Base-by-base conservation (phyloP, 768 basidiomycete species). In the Gloeopeniophorella convolvens region DNA sequence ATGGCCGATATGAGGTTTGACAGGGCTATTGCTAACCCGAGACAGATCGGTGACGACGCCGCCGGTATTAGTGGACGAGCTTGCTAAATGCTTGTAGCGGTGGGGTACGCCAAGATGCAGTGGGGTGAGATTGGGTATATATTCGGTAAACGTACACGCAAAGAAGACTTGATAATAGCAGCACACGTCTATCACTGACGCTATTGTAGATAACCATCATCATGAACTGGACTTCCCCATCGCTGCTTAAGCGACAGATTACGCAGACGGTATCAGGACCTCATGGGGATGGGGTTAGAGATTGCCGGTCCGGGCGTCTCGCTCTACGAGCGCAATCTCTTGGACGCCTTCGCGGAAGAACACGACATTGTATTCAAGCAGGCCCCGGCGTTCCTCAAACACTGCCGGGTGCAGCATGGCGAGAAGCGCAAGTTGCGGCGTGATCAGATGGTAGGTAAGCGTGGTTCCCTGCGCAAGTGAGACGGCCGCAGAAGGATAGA, bases 291-390 rank as follows among this genome's bases (percentile, higher is more conserved):
- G 24, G 8, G 20, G n/a, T 56, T 30, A 56, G n/a, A 47, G 44
- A n/a, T 53, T 46, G 42, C 53, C 53, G 20, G 50, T 43, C 42
- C 68, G 53, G 47, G 59, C 60, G 60, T 87, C 83, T 54, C 71
- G 75, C 62, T 90, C 89, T 8, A 89, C 78, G 42, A 81, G 77
- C 58, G 83, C 84, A 34, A 93, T 89, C 66, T 89, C 86, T 64
- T 85, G 79, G 42, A 89, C 77, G 0, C 90, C 90, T 63, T 82
- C 83, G 59, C 90, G 68, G 63, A 93, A 86, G 66, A 82, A 89
- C 31, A 89, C 83, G 3, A 92, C 83, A 60, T 93, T 93, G 67
- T 85, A 91, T 62, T 93, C 90, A 26, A 93, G 71, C 39, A 91
- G 69, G 18, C 86, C 87, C 15, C 86, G 73, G 47, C 83, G 74